phyloP scores from a whole-genome alignment of 352 stramenopile species.

The Phytophthora pseudosyringae region DNA sequence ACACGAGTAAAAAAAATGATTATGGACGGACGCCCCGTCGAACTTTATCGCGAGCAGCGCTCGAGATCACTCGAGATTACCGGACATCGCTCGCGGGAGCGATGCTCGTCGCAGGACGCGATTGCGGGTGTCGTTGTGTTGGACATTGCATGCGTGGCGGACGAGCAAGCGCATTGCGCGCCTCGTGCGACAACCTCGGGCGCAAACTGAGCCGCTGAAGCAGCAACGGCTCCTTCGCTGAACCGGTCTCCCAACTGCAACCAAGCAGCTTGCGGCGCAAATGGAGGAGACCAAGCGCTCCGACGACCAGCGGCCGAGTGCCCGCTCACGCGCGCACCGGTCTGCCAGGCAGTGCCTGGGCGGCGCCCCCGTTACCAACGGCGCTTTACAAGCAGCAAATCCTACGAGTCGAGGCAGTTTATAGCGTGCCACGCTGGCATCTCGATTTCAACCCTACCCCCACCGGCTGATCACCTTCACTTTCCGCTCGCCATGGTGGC shows the following conservation, averaged over 20 bases:
- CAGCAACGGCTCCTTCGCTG: too few species aligned
- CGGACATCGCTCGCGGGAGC: not conserved
- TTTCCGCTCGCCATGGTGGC: not conserved
- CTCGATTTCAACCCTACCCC: conserved; percentile 31
- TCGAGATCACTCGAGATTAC: not conserved
- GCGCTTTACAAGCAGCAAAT: conserved; percentile 15
- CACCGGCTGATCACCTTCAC: not conserved
- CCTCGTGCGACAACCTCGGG: not conserved
- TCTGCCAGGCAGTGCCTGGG: not conserved
- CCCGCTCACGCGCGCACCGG: too few species aligned
- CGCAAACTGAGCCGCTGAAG: not conserved
- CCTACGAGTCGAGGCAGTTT: conserved; percentile 4
- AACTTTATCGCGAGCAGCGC: not conserved
- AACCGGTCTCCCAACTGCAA: too few species aligned
- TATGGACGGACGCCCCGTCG: not conserved
- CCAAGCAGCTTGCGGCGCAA: too few species aligned
- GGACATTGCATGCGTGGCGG: not conserved
- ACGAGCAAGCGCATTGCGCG: not conserved
- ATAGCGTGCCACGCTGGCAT: conserved; percentile 9
- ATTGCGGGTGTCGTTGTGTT: conserved; percentile 10
- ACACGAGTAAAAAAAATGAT: not conserved
- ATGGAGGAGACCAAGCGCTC: not conserved
- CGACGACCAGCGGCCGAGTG: not conserved
- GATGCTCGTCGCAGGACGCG: not conserved
- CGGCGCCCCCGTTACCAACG: not conserved